These are phyloP conservation scores for Microbotryum lychnidis-dioicae DNA, from an alignment of 1,284 basidiomycete genomes.

Conservation along the genomic window DNA sequence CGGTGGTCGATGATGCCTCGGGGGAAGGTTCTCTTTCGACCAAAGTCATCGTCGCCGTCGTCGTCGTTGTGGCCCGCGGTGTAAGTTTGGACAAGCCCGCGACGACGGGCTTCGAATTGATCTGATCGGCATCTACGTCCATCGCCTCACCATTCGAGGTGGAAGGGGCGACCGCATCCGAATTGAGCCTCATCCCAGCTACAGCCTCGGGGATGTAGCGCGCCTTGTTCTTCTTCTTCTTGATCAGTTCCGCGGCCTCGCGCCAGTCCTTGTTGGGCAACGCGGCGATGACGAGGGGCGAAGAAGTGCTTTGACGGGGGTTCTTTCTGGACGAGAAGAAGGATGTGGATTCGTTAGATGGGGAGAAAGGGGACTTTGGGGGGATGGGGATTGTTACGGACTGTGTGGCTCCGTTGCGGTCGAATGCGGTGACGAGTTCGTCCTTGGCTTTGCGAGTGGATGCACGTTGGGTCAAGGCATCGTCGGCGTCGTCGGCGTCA, in stretches of 20 bases:
- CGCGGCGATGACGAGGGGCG: constrained; percentile 71
- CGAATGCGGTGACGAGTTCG: constrained; percentile 64
- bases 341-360: background rate
- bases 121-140: background rate
- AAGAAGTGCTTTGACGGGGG: constrained; percentile 41
- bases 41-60: background rate
- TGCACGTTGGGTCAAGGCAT: constrained; percentile 14
- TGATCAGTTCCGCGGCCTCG: constrained; percentile 44
- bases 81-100: constrained; percentile 34
- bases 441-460: constrained; percentile 42
- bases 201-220: constrained; percentile 27
- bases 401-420: constrained; percentile 62
- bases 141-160: constrained; percentile 21
- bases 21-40: background rate
- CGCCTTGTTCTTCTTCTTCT: constrained; percentile 63
- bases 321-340: constrained; percentile 8
- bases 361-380: background rate
- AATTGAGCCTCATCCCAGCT: constrained; percentile 10
- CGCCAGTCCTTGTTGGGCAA: constrained; percentile 82
- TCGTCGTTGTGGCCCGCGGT: background rate
- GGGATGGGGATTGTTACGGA: constrained; percentile 47
- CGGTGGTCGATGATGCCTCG: background rate
- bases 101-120: constrained; percentile 26
- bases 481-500: constrained; percentile 52
- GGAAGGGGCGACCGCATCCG: constrained; percentile 14